Evolutionary conservation across 768 basidiomycete species (phyloP).

Genomic region (Hemileccinum rubropunctum): DNA sequence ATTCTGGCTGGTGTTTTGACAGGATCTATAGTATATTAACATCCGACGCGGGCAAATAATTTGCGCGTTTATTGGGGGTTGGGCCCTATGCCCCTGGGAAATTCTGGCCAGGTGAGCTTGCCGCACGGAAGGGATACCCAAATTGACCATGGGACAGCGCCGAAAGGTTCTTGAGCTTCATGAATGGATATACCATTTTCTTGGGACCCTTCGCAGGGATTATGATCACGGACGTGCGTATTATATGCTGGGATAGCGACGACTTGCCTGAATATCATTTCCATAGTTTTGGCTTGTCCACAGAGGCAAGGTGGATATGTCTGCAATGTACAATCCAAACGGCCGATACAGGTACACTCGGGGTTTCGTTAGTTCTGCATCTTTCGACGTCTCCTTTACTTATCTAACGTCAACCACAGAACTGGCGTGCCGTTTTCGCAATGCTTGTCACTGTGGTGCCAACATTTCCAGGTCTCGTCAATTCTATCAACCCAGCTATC

Average conservation of each 20-base stretch:
- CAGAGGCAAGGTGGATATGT: slow-evolving; percentile 68
- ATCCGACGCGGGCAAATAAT: slow-evolving; percentile 30
- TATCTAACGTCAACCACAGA: slow-evolving; percentile 39
- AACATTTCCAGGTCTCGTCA: slow-evolving; percentile 73
- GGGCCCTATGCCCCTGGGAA: slow-evolving; percentile 83
- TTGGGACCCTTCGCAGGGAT: slow-evolving; percentile 83
- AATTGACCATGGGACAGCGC: slow-evolving; percentile 35
- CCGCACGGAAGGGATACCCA: background rate
- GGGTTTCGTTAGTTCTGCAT: slow-evolving; percentile 55
- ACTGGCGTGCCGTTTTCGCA: slow-evolving; percentile 77
- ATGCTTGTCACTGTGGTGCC: slow-evolving; percentile 68
- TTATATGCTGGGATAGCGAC: background rate
- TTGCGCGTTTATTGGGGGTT: slow-evolving; percentile 49
- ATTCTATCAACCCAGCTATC: slow-evolving; percentile 66
- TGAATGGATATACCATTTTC: slow-evolving; percentile 84
- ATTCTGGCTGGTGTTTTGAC: background rate
- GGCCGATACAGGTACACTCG: slow-evolving; percentile 76
- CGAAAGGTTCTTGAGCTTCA: slow-evolving; percentile 70
- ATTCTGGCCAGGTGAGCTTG: slow-evolving; percentile 51
- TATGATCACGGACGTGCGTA: slow-evolving; percentile 55
- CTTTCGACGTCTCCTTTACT: too few species aligned
- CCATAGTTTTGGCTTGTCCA: slow-evolving; percentile 77
- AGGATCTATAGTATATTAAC: slow-evolving; percentile 24
- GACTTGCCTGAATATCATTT: background rate
- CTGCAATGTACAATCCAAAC: slow-evolving; percentile 77